Evolutionary conservation across 176 grass and related monocot genomes (phyloP), one percentile per base, ranked within the genome.

Genomic region (sorghum (Sorghum bicolor)): DNA sequence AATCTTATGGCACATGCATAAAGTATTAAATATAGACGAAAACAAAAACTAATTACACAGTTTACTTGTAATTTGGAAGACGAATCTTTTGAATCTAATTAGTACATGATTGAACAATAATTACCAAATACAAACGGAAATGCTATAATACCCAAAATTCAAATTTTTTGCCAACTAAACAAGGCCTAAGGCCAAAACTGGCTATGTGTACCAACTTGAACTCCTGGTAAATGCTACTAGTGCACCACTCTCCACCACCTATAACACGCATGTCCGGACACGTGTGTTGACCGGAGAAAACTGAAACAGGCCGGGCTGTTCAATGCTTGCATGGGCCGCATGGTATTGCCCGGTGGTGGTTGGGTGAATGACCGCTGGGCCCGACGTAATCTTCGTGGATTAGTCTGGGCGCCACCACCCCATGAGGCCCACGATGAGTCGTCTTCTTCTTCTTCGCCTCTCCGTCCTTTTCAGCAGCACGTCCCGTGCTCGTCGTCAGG

Each of bases 281-380:
- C 38, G 33, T 32, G 16, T 10, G n/a, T 30, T 13, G 20, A 40
- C 5, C 24, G 2, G 24, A 78, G 57, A 26, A 30, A 31, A 19
- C 22, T 29, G 53, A 64, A 17, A 62, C 10, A 19, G 36, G 14
- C 6, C 37, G 40, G n/a, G 8, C n/a, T 63, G 47, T 17, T 52
- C 47, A 10, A 52, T 34, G 37, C 66, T 72, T 67, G 34, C 85
- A 75, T 19, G 70, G 60, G 24, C 66, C 80, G 33, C 86, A 78
- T 31, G 66, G 86, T 7, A 30, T 83, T 25, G 80, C 53, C 34
- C 86, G 40, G 55, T 88, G 80, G 53, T 88, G 86, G 70, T 88
- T 88, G 17, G 74, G 74, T 33, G 86, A 65, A 72, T 88, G 86
- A 20, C 86, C 86, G 10, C 41, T 72, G 55, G 86, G 80, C 74